Base-by-base conservation (phyloP, 2,329 filamentous ascomycete genomes). In the Pyrenophora teres region DNA sequence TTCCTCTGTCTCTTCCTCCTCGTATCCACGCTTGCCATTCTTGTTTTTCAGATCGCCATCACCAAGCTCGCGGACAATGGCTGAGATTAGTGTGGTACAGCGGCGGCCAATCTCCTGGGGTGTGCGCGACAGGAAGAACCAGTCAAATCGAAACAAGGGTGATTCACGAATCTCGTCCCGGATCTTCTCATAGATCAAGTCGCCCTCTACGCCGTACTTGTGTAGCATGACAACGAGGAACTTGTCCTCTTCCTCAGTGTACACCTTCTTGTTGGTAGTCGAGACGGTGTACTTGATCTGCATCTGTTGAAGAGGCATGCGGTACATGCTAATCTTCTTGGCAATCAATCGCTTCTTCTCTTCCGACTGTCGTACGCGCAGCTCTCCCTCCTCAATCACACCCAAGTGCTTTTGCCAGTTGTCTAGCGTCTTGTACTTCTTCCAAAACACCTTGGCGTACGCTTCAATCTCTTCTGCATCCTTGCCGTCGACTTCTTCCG, bases 221-320 rank as follows among this genome's bases (percentile, higher is more conserved):
- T 99, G 92, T 5, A 99, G 82, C 77, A 97, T 88, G 42, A 99
- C 93, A 30, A 99, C 82, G 45, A 99, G 77, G 77, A 99, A 99
- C 3, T 94, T 86, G 71, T 99, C 94, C 74, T 99, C 94, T 71
- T 99, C 94, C 72, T 99, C 95, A 0, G 92, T 97, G 73, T 99
- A 99, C 1, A 99, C 92, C 79, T 99, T 99, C 80, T 99, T 99
- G 83, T 99, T 99, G 8, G 95, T 99, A 2, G 94, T 99, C 6
- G 92, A 96, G 23, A 99, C 94, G 0, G 92, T 96, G 76, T 99
- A 99, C 77, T 96, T 97, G 79, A 99, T 92, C 80, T 96, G 96
- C 68, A 99, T 86, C 75, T 99, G 94, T 74, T 99, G 94, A 13
- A 99, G 82, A 19, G 94, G 95, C 42, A 97, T 93, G n/a, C 94